These are phyloP conservation scores for Polymyxa betae DNA, from an alignment of 208 protist genomes.

Conservation along the genomic window DNA sequence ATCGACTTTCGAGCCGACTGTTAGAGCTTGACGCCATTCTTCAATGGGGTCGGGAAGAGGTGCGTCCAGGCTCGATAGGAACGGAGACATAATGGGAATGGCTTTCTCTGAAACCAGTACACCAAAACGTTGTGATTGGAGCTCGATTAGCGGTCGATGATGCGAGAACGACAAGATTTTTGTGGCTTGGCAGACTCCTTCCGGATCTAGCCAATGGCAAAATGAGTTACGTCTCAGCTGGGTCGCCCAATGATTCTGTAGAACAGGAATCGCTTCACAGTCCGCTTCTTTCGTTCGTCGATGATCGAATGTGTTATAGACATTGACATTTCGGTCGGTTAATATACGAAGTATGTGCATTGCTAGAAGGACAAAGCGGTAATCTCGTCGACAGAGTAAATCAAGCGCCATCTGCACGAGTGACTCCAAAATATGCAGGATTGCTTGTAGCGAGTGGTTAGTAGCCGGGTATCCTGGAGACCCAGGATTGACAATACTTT, in stretches of 20 bases:
- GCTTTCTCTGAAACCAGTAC: background rate
- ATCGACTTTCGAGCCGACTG: conserved; percentile 32
- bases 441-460: background rate
- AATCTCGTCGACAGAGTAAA: background rate
- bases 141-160: background rate
- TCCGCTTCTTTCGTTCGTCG: background rate
- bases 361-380: background rate
- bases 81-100: conserved; percentile 13
- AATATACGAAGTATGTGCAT: background rate
- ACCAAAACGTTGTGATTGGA: conserved; percentile 28
- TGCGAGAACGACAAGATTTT: conserved; percentile 23
- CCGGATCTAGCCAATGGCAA: conserved; percentile 29
- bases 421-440: background rate
- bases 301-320: conserved; percentile 17
- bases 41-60: background rate
- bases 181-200: background rate
- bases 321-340: background rate
- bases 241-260: background rate
- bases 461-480: background rate
- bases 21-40: background rate
- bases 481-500: background rate
- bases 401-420: background rate
- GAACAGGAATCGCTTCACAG: background rate
- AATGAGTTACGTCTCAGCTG: conserved; percentile 1
- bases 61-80: background rate